Conservation (phyloP, 2,329 filamentous ascomycete genomes). For the Calonectria multiphialidica region DNA sequence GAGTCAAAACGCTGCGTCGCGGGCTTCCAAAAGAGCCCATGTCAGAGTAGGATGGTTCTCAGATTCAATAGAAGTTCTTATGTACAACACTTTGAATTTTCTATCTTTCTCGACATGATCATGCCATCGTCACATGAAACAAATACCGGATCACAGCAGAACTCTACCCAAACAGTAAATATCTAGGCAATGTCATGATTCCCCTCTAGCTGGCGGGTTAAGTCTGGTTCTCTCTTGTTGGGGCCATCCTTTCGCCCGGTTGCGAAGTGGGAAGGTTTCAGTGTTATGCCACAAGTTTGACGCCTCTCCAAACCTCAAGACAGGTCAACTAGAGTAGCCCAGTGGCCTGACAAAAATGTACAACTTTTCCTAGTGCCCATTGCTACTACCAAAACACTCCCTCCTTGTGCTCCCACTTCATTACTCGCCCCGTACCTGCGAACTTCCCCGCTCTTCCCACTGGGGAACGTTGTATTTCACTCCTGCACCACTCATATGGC, state of each 20-base stretch:
- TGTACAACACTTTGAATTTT: constrained; percentile 48
- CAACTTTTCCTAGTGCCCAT: background rate
- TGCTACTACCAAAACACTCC: background rate
- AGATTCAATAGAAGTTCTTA: constrained; percentile 47
- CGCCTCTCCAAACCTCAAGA: constrained; percentile 12
- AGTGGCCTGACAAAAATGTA: background rate
- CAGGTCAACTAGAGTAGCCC: background rate
- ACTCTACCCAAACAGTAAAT: constrained; percentile 25
- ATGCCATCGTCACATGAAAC: background rate
- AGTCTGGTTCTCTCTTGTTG: constrained; percentile 28
- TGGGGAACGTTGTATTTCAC: too few species aligned
- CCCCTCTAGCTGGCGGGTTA: constrained; percentile 16
- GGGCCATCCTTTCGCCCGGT: constrained; percentile 37
- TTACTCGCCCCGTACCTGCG: background rate
- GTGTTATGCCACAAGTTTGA: constrained; percentile 33
- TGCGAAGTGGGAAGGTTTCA: constrained; percentile 35
- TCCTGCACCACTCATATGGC: background rate
- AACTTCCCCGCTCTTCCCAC: background rate
- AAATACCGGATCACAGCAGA: constrained; percentile 12
- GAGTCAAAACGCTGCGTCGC: constrained; percentile 32
- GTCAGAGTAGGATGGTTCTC: constrained; percentile 42
- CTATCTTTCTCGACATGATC: constrained; percentile 7
- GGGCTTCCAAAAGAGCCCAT: constrained; percentile 40
- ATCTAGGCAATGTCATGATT: constrained; percentile 28
- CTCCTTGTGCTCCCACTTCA: background rate